Evolutionary conservation across 371 early-diverging fungal genomes (phyloP), one percentile per base, ranked within the genome.

Genomic region (Actinomucor elegans): DNA sequence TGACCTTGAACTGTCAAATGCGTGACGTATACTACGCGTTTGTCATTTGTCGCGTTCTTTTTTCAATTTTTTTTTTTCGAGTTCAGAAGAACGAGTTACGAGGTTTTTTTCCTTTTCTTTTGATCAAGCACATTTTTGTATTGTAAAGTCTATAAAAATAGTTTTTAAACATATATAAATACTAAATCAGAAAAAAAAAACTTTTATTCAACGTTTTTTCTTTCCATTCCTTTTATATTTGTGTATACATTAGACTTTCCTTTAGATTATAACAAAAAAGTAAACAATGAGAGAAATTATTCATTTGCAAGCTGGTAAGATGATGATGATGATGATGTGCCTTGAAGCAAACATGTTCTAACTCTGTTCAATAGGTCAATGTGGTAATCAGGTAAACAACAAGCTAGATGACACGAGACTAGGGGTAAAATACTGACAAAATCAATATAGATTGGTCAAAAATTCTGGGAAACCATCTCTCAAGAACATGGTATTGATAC

Each of bases 231-330:
- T 29, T 45, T 46, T 40, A 34, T 28, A 23, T 33, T 33, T 34
- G 5, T 47, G 20, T 29, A 21, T 40, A 40, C 1, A 23, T 5
- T 35, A 15, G 12, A 29, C n/a, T n/a, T n/a, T n/a, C n/a, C n/a
- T n/a, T n/a, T n/a, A n/a, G n/a, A n/a, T 26, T 31, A 17, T 40
- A 33, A 27, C 5, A 46, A 15, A 46, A 45, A 40, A 24, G 28
- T 35, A 15, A 4, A 46, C 9, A 17, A 98, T 99, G 99, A 89
- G 99, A 83, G 99, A 99, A 88, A 98, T 99, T 66, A 94, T 99
- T 67, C 98, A 99, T 82, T 80, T 99, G 61, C 99, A 99, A 82
- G 95, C 98, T 66, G 99, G 74, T 73, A 70, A 59, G 51, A 17
- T 35, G 20, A 18, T 26, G 15, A 37, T 48, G 12, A 18, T 49